phyloP scores from a whole-genome alignment of 1,139 yeast species.

The Debaryomycetaceae sp. region DNA sequence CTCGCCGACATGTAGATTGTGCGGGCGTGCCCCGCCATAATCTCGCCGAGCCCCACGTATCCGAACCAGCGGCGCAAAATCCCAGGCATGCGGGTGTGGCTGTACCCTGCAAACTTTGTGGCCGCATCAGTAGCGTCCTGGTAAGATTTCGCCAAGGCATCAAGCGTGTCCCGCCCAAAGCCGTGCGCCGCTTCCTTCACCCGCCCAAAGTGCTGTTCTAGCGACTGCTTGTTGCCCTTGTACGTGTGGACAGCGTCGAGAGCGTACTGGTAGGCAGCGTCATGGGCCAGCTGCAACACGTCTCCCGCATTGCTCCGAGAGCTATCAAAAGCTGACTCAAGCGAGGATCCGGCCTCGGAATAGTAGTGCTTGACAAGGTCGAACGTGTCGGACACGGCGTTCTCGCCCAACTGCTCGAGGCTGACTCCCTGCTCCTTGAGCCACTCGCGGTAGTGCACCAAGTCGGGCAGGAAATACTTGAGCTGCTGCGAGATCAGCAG shows the following conservation, averaged over 20 bases:
- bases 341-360: conserved; percentile 22
- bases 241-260: conserved; percentile 6
- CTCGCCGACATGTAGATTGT: conserved; percentile 1
- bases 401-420: conserved; percentile 11
- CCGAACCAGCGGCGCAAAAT: conserved; percentile 2
- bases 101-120: conserved; percentile 10
- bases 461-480: conserved; percentile 11
- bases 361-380: conserved; percentile 29
- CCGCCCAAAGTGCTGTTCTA: conserved; percentile 8
- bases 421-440: conserved; percentile 4
- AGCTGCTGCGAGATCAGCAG: conserved; percentile 7
- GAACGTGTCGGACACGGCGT: conserved; percentile 11
- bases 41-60: conserved; percentile 3
- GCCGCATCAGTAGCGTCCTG: conserved; percentile 8
- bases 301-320: conserved; percentile 11
- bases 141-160: conserved; percentile 4
- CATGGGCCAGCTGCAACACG: conserved; percentile 12
- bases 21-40: conserved; percentile 4
- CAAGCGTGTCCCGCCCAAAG: conserved; percentile 2
- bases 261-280: conserved; percentile 14
- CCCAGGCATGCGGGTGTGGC: conserved; percentile 10
- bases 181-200: conserved; percentile 11
- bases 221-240: conserved; percentile 5
- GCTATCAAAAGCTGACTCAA: conserved; percentile 14
- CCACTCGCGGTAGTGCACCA: conserved; percentile 9